Base-by-base conservation (phyloP, 176 grass and related monocot genomes). In the Phragmites australis region DNA sequence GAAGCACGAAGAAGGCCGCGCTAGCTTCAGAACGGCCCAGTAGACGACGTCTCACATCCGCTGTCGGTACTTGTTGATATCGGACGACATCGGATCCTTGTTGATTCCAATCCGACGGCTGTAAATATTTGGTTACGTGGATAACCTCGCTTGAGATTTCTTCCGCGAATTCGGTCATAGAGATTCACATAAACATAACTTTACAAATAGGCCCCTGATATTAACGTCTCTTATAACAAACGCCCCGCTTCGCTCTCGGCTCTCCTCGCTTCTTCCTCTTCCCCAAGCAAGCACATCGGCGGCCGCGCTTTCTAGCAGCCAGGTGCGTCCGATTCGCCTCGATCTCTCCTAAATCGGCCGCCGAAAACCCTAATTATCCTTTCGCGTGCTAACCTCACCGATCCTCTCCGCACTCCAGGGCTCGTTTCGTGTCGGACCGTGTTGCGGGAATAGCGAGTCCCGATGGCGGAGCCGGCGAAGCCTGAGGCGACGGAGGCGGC, bases 391-490 rank as follows among this genome's bases (percentile, higher is more conserved):
- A 18, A 30, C n/a, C 17, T 30, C 51, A 6, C 52, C 19, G 18
- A 70, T 48, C 26, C 3, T 81, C 56, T 8, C 55, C 14, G 14
- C 16, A 1, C 6, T 63, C 11, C 9, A 73, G 68, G 12, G 8
- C 50, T 62, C 15, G 66, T 37, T 39, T 31, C 13, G 66, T 12
- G 44, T 3, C 62, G 23, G 6, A 16, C 39, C 10, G 21, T 39
- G 77, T 17, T 40, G 26, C 34, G 34, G 34, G 34, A 2, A 5
- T 37, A 37, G 34, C n/a, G 30, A 26, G 44, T 21, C 23, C 60
- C 48, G 25, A 91, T 88, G 89, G 90, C 90, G 58, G 87, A 87
- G 2, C 74, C 83, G 6, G 59, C 83, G 58, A 92, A 86, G 65
- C 48, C 72, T 62, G 86, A 79, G 18, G 77, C 65, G 54, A 66